Conservation (phyloP, 2,329 filamentous ascomycete genomes). For the Colletotrichum trifolii region DNA sequence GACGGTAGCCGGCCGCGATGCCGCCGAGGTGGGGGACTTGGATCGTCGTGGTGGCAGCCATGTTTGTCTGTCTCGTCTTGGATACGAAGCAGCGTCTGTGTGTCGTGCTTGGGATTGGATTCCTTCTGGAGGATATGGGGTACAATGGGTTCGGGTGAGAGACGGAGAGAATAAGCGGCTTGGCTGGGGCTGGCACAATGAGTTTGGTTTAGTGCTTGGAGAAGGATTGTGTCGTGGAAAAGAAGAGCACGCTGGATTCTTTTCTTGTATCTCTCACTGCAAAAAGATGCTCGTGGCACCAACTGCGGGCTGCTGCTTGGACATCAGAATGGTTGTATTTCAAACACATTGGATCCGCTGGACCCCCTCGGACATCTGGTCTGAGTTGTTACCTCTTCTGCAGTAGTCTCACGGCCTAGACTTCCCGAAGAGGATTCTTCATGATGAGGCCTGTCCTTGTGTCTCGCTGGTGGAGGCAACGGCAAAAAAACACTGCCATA, state of each 20-base stretch:
- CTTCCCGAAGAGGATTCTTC: slow-evolving; percentile 8
- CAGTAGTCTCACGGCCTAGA: slow-evolving; percentile 11
- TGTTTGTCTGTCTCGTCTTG: slow-evolving; percentile 29
- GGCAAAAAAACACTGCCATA: not conserved
- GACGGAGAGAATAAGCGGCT: not conserved
- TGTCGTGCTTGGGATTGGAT: slow-evolving; percentile 1
- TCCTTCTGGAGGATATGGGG: not conserved
- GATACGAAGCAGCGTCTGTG: not conserved
- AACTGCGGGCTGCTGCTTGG: slow-evolving; percentile 14
- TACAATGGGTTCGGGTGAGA: slow-evolving; percentile 8
- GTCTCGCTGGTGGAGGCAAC: not conserved
- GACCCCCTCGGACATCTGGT: not conserved
- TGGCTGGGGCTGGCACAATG: slow-evolving; percentile 17
- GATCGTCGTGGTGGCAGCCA: slow-evolving; percentile 55
- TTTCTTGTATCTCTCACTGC: slow-evolving; percentile 10
- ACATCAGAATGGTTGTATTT: slow-evolving; percentile 21
- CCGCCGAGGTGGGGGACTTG: slow-evolving; percentile 60
- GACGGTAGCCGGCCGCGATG: slow-evolving; percentile 57
- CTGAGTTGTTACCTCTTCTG: slow-evolving; percentile 7
- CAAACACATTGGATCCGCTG: slow-evolving; percentile 19
- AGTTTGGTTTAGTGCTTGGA: slow-evolving; percentile 6
- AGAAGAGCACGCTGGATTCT: slow-evolving; percentile 11
- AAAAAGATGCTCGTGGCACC: slow-evolving; percentile 22
- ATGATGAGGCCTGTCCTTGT: slow-evolving; percentile 17
- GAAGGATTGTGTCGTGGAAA: not conserved